Percentiles rank a stretch among this genome's conserved stretches.
Conservation (phyloP, 768 basidiomycete genomes). For the Cyclocybe cylindracea region DNA sequence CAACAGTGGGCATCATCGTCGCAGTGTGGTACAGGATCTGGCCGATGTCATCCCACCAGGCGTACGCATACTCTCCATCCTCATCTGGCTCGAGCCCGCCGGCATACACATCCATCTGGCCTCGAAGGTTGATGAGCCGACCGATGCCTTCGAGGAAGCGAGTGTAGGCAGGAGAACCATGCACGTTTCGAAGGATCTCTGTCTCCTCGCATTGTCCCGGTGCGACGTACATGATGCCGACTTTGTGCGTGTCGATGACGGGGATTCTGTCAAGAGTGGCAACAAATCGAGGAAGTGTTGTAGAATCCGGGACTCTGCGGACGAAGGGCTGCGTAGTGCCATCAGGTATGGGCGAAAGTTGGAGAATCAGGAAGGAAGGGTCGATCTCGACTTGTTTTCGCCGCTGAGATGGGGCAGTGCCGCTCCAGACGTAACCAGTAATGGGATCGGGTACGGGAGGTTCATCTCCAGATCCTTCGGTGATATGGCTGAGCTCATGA, state of each 20-base stretch:
- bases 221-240: constrained; percentile 94
- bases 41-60: constrained; percentile 98
- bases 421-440: constrained; percentile 88
- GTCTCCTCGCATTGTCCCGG: constrained; percentile 83
- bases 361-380: constrained; percentile 83
- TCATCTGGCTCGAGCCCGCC: constrained; percentile 89
- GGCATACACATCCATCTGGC: constrained; percentile 89
- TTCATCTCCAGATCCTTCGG: constrained; percentile 20
- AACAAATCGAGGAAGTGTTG: constrained; percentile 59
- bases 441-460: constrained; percentile 64
- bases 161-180: constrained; percentile 94
- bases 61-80: constrained; percentile 96
- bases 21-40: constrained; percentile 95
- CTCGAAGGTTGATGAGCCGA: constrained; percentile 81
- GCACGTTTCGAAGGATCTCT: constrained; percentile 86
- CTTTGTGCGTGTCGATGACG: constrained; percentile 96
- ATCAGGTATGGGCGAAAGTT: constrained; percentile 71
- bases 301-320: constrained; percentile 48
- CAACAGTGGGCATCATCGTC: constrained; percentile 90
- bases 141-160: constrained; percentile 92
- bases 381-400: constrained; percentile 85
- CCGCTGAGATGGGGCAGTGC: constrained; percentile 83
- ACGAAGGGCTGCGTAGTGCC: constrained; percentile 38
- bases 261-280: constrained; percentile 79
- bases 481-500: constrained; percentile 21